Evolutionary conservation across 768 basidiomycete species (phyloP).

Genomic region (Tephrocybe sp.): DNA sequence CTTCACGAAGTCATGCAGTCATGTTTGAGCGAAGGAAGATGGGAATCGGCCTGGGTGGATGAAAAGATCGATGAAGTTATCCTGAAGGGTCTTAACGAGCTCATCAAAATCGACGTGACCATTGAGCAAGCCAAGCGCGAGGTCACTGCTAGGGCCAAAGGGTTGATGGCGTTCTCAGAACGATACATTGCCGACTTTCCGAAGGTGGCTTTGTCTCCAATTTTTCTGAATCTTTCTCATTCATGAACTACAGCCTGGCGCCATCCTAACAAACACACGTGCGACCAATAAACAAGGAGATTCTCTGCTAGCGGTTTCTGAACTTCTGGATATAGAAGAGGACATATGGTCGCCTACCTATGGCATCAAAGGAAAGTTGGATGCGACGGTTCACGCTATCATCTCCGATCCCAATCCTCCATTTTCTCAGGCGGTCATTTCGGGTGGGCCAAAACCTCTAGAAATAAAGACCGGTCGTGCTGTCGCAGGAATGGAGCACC

Average conservation of each 20-base stretch:
- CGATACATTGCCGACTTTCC: slow-evolving; percentile 66
- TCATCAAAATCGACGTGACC: slow-evolving; percentile 58
- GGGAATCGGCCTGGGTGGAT: slow-evolving; percentile 67
- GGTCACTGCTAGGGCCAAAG: slow-evolving; percentile 59
- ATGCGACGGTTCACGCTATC: slow-evolving; percentile 78
- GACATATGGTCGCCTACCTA: slow-evolving; percentile 97
- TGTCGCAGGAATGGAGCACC: slow-evolving; percentile 80
- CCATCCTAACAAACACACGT: slow-evolving; percentile 68
- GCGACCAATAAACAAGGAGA: slow-evolving; percentile 43
- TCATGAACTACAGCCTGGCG: slow-evolving; percentile 48
- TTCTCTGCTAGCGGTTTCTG: slow-evolving; percentile 68
- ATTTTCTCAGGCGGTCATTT: slow-evolving; percentile 23
- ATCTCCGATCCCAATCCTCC: slow-evolving; percentile 47
- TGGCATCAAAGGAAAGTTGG: slow-evolving; percentile 94
- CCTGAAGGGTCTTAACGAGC: slow-evolving; percentile 51
- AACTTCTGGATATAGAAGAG: slow-evolving; percentile 89
- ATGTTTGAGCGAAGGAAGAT: slow-evolving; percentile 60
- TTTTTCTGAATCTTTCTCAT: background rate
- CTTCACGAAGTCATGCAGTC: slow-evolving; percentile 90
- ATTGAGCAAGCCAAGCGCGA: slow-evolving; percentile 69
- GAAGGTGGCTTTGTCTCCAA: slow-evolving; percentile 43
- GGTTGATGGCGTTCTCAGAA: slow-evolving; percentile 61
- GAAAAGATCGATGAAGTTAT: slow-evolving; percentile 58
- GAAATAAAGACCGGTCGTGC: slow-evolving; percentile 96
- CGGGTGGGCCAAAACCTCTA: slow-evolving; percentile 64